Percentiles rank a stretch among this genome's conserved stretches.
Conservation (phyloP, 148 eudicot species). For the Euryodendron excelsum region DNA sequence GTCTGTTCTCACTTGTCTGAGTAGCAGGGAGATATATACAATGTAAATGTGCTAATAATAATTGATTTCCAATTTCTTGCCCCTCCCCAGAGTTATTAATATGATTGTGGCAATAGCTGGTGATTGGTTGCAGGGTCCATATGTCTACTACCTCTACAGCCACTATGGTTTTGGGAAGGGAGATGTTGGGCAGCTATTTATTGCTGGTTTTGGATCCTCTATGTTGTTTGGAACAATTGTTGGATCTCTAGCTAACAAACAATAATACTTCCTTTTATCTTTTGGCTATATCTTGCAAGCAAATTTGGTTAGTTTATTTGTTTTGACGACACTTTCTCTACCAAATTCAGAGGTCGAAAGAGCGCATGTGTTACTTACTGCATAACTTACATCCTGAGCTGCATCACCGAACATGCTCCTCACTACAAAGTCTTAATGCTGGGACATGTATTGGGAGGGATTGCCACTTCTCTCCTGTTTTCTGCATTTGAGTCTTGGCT, state of each 20-base stretch:
- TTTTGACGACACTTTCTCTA: background rate
- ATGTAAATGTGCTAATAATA: background rate
- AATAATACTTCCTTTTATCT: conserved; percentile 31
- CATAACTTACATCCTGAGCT: conserved; percentile 79
- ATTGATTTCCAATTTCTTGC: background rate
- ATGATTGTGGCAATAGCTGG: conserved; percentile 63
- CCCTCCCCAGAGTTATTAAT: conserved; percentile 20
- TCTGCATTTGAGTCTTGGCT: conserved; percentile 88
- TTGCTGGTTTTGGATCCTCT: conserved; percentile 90
- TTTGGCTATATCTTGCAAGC: background rate
- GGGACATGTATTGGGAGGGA: conserved; percentile 78
- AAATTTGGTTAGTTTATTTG: background rate
- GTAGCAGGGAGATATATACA: too few species aligned
- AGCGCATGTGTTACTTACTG: conserved; percentile 83
- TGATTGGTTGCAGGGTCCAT: conserved; percentile 96
- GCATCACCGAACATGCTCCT: conserved; percentile 82
- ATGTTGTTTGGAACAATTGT: conserved; percentile 92
- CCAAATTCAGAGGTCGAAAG: conserved; percentile 65
- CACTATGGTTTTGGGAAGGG: conserved; percentile 79
- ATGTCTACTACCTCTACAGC: conserved; percentile 78
- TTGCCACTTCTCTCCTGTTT: conserved; percentile 77
- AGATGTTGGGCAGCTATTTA: conserved; percentile 83
- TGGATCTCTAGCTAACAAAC: conserved; percentile 85
- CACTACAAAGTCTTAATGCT: conserved; percentile 67
- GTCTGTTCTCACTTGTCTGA: too few species aligned